Conservation (phyloP, 2,329 filamentous ascomycete genomes). For the Cladosporium sp. region DNA sequence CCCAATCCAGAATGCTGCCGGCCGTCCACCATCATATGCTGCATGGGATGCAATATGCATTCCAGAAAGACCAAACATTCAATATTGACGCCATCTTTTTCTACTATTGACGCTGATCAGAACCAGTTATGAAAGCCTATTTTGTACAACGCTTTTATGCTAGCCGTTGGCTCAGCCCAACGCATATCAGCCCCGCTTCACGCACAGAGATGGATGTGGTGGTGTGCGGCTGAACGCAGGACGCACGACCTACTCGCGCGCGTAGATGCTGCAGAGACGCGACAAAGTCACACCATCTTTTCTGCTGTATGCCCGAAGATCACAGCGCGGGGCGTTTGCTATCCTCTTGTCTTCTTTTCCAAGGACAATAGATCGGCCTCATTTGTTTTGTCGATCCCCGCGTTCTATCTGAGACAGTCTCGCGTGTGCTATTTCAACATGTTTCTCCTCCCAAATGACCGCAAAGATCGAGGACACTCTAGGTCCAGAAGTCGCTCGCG, state of each 20-base stretch:
- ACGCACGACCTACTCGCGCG: neutral
- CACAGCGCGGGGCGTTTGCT: neutral
- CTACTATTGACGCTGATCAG: too few species aligned
- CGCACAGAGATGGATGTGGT: too few species aligned
- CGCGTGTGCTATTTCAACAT: neutral
- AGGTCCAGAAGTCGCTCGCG: slow-evolving; percentile 7
- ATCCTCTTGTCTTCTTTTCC: neutral
- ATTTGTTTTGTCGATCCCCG: neutral
- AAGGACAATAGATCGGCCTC: neutral
- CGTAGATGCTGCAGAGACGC: slow-evolving; percentile 3
- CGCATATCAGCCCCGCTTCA: slow-evolving; percentile 1
- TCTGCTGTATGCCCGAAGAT: neutral
- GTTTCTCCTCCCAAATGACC: slow-evolving; percentile 9
- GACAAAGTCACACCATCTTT: neutral
- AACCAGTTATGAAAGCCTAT: too few species aligned
- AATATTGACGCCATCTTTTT: too few species aligned
- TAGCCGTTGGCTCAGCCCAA: neutral
- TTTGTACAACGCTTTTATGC: too few species aligned
- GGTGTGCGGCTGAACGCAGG: too few species aligned
- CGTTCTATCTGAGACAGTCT: neutral
- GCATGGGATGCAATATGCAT: too few species aligned
- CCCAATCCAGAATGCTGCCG: too few species aligned
- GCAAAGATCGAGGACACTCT: slow-evolving; percentile 7
- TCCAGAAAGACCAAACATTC: too few species aligned
- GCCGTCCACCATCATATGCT: too few species aligned